These are phyloP conservation scores for Rhododendron williamsianum DNA, from an alignment of 148 eudicot species.

Conservation along the genomic window DNA sequence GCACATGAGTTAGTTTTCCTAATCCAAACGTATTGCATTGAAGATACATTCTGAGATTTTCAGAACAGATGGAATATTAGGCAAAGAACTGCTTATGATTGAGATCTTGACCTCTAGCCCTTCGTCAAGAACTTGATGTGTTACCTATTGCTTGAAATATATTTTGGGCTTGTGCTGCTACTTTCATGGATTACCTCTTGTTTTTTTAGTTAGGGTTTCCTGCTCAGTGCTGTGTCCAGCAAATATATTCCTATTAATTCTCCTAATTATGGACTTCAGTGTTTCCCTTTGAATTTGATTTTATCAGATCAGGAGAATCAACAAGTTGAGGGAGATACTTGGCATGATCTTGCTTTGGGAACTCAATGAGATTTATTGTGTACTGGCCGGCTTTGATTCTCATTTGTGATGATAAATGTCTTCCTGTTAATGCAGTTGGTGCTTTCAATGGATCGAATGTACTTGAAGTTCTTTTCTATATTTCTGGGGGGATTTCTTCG, in stretches of 20 bases:
- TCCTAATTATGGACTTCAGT: neutral
- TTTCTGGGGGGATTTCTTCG: neutral
- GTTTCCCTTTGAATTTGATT: neutral
- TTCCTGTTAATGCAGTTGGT: neutral
- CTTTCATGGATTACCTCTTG: neutral
- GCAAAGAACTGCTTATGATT: neutral
- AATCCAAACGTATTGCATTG: neutral
- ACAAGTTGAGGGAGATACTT: conserved; percentile 49
- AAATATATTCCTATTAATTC: neutral
- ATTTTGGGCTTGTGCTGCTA: conserved; percentile 1
- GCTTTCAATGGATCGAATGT: neutral
- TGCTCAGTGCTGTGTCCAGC: neutral
- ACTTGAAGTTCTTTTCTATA: neutral
- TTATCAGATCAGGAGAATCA: conserved; percentile 53
- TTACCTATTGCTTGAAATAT: neutral
- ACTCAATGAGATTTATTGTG: conserved; percentile 17
- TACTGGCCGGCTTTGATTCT: neutral
- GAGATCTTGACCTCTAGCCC: neutral
- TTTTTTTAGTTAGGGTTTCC: neutral
- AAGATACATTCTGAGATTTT: neutral
- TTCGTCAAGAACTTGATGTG: neutral
- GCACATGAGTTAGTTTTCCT: neutral
- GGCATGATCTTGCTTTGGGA: conserved; percentile 70
- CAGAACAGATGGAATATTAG: neutral
- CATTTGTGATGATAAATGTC: neutral